Evolutionary conservation across 2,329 filamentous ascomycete species (phyloP).

Genomic region (Diaporthe destruens): DNA sequence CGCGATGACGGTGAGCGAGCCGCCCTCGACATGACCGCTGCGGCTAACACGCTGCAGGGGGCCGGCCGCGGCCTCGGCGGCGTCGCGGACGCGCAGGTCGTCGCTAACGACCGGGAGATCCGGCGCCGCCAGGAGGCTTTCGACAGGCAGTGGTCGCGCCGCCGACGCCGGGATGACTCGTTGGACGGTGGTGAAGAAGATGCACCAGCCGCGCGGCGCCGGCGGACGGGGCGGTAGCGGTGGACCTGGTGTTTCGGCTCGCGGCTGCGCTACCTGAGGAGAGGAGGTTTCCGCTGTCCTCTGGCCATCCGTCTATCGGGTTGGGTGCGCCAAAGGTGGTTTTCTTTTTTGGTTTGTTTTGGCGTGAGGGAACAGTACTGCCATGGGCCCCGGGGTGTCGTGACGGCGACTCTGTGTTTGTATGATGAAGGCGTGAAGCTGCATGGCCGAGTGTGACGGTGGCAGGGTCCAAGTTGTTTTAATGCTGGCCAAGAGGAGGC

Average conservation of each 20-base stretch:
- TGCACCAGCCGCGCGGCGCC: no score
- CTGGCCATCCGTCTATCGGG: background rate
- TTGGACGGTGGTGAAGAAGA: background rate
- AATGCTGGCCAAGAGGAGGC: background rate
- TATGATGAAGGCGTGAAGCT: background rate
- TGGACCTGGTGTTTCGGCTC: background rate
- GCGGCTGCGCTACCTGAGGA: background rate
- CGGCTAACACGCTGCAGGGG: constrained; percentile 18
- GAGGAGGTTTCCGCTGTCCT: background rate
- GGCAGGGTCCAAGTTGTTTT: background rate
- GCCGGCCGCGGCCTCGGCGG: constrained; percentile 10
- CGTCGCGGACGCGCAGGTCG: background rate
- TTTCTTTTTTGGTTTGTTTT: background rate
- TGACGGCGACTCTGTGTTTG: background rate
- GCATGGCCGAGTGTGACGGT: background rate
- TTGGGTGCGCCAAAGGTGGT: background rate
- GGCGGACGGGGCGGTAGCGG: background rate
- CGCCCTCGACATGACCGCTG: background rate
- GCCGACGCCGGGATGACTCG: background rate
- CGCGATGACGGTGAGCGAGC: background rate
- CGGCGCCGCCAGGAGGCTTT: background rate
- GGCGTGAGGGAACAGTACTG: background rate
- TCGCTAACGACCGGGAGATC: constrained; percentile 7
- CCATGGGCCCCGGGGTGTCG: background rate
- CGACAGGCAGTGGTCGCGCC: no score